Evolutionary conservation across 2,329 filamentous ascomycete species (phyloP), one percentile per base, ranked within the genome.

Genomic region (Fusarium udum): DNA sequence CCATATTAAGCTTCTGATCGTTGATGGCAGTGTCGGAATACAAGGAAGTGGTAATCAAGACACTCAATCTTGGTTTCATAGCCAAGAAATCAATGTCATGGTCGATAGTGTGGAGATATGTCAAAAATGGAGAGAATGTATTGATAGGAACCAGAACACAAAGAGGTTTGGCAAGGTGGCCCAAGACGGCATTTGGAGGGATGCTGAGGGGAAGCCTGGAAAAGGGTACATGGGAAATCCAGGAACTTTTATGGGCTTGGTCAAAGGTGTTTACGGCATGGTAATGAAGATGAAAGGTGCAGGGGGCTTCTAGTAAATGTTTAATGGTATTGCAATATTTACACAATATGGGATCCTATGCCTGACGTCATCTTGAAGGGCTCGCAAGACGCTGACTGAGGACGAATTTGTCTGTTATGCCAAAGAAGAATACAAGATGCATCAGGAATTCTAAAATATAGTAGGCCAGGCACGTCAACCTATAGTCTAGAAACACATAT

Each of bases 11-110:
- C 84, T 95, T 6, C 88, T 95, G 84, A 92, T 95, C 46, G 90
- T 89, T 3, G 93, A 95, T 79, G 88, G 87, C 48, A 83, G 83
- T 28, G 86, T 95, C 40, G 92, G 88, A 5, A 90, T 95, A 40
- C 88, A 92, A 80, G 93, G 93, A 7, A 93, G 89, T 72, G 93
- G 92, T 0, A 95, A 95, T 77, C 91, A 95, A 79, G 93, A 95
- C 75, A 95, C 93, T 4, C 93, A 95, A 80, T 90, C 87, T 26
- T 95, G 92, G 90, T 95, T 87, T 73, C 93, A 95, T 78, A 91
- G 88, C 61, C 92, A 95, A 79, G 93, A 95, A 80, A 87, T 93
- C 61, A 95, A 95, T 73, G 81, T 95, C 31, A 89, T 95, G 87
- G 82, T 95, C 11, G 93, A 95, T 70, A 91, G 88, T 26, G 75